Conservation (phyloP, 768 basidiomycete genomes). For the Kwoniella sp. region DNA sequence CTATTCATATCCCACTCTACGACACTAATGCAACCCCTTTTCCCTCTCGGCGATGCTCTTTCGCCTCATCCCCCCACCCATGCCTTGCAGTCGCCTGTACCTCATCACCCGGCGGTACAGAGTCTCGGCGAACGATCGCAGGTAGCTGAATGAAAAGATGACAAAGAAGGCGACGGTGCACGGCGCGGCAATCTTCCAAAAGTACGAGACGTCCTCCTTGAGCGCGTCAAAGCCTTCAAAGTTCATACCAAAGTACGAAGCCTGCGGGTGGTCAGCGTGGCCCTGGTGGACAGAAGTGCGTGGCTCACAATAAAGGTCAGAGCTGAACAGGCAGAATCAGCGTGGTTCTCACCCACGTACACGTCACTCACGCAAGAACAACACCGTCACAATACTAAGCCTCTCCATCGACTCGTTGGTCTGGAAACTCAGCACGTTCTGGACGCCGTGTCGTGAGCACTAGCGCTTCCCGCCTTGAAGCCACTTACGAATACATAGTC, state of each 20-base stretch:
- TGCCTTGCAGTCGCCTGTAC: constrained; percentile 6
- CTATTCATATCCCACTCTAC: too few relatives aligned
- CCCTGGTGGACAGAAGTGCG: too few relatives aligned
- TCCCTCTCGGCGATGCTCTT: too few relatives aligned
- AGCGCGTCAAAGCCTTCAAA: constrained; percentile 34
- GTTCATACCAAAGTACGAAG: constrained; percentile 47
- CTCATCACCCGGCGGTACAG: constrained; percentile 2
- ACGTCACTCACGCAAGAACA: constrained; percentile 46
- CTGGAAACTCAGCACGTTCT: constrained; percentile 46
- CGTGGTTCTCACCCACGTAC: background rate
- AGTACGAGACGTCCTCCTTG: constrained; percentile 32
- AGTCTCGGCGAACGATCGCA: constrained; percentile 15
- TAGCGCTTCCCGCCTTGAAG: background rate
- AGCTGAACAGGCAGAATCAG: constrained; percentile 10
- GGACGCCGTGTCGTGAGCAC: background rate
- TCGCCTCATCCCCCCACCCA: too few relatives aligned
- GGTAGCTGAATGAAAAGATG: constrained; percentile 42
- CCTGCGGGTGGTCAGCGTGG: constrained; percentile 11
- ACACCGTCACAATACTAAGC: constrained; percentile 48
- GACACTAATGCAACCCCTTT: too few relatives aligned
- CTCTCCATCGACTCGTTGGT: constrained; percentile 50
- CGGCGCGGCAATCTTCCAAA: constrained; percentile 48
- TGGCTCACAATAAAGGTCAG: constrained; percentile 37
- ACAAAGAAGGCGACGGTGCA: constrained; percentile 44
- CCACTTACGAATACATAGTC: constrained; percentile 49